Percentiles rank a stretch among this genome's conserved stretches.
phyloP scores from a whole-genome alignment of 371 early-diverging fungal genomes.

The Mucor ambiguus region DNA sequence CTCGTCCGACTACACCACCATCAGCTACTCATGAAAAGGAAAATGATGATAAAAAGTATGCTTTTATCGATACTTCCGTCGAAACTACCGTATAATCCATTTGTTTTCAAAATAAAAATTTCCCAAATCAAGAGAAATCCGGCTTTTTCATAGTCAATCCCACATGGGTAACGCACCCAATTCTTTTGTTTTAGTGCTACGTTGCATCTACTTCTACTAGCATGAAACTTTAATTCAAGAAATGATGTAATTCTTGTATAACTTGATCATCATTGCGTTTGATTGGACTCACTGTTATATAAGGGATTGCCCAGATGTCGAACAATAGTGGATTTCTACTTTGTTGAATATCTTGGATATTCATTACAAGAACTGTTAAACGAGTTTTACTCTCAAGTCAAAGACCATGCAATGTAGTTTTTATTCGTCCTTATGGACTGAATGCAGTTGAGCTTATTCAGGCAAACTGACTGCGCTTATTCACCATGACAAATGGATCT shows the following conservation, averaged over 20 bases:
- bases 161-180: background rate
- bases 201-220: background rate
- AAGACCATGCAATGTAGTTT: no score
- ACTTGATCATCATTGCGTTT: background rate
- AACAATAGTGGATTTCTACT: background rate
- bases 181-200: background rate
- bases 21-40: background rate
- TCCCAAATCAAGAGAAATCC: background rate
- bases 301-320: background rate
- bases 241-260: background rate
- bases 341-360: background rate
- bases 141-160: constrained; percentile 1
- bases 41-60: background rate
- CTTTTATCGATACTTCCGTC: background rate
- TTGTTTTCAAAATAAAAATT: background rate
- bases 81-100: background rate
- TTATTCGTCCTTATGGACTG: background rate
- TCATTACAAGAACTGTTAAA: no score
- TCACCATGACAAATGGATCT: background rate
- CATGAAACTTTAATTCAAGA: constrained; percentile 1
- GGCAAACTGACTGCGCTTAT: background rate
- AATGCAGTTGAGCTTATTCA: background rate
- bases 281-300: background rate
- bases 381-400: no score
- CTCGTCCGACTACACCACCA: background rate